Evolutionary conservation across 1,284 basidiomycete genomes (phyloP), one percentile per base, ranked within the genome.

Genomic region (Blastosporella zonata): DNA sequence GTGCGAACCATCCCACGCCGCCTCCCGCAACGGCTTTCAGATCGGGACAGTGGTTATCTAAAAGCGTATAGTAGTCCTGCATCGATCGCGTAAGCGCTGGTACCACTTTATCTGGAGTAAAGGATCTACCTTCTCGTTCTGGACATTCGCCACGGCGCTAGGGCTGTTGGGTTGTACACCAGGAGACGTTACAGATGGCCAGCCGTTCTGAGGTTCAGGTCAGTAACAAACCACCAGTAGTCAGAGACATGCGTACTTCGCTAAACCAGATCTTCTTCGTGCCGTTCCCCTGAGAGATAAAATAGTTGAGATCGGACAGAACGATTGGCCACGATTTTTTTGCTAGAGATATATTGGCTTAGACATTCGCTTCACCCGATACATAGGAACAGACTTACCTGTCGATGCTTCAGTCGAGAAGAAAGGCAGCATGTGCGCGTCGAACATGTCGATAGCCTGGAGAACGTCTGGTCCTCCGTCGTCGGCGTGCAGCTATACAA

Each of bases 1-100:
- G 87, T 39, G 82, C 82, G 60, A 90, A 90, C 87, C 87, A 90
- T 9, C 87, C 88, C 18, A 89, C 68, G 22, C 84, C 83, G 13
- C 84, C 84, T 3, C 74, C 73, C 8, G 72, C 65, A 21, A 78
- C 75, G 0, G 57, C 59, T 65, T 88, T 87, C 58, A 87, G 71
- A 58, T 79, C 72, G 8, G 67, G 58, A 57, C 87, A 89, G 49
- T 82, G 73, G 2, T 67, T 61, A 55, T 89, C 83, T n/a, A 89
- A 75, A 9, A 89, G 64, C n/a, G 66, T 64, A 55, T 70, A 86
- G 59, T 87, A 89, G 38, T 72, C 77, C 74, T 84, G 55, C 52
- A 41, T 43, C 2, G 52, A 59, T 47, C 21, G 34, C 22, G 38
- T 49, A 17, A 48, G 28, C 18, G 23, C 33, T 47, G 15, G 3